Percentiles rank a stretch among this genome's conserved stretches.
These are phyloP conservation scores for Microstroma glucosiphilum DNA, from an alignment of 1,284 basidiomycete genomes.

Conservation along the genomic window DNA sequence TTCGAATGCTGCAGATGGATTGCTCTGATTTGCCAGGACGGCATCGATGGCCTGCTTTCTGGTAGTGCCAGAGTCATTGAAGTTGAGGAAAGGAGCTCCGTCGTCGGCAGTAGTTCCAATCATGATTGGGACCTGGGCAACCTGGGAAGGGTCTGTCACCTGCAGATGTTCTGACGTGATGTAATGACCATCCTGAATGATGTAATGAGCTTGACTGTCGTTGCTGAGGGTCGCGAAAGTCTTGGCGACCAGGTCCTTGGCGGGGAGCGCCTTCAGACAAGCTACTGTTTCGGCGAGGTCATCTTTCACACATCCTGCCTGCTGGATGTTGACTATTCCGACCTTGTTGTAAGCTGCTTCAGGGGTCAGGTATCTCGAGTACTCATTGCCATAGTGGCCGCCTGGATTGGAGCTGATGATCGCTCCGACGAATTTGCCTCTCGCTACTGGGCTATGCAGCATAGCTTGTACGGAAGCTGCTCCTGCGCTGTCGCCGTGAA, in stretches of 20 bases:
- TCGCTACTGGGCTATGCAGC: not conserved
- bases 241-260: not conserved
- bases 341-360: not conserved
- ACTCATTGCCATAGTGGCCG: constrained; percentile 6
- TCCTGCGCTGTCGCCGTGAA: constrained; percentile 9
- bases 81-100: constrained; percentile 8
- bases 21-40: not conserved
- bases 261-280: constrained; percentile 6
- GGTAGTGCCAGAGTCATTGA: not conserved
- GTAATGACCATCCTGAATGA: constrained; percentile 8
- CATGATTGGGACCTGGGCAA: not conserved
- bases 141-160: not conserved
- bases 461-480: constrained; percentile 8
- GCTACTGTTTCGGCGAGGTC: not conserved
- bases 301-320: not conserved
- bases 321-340: not conserved
- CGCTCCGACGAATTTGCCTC: constrained; percentile 6
- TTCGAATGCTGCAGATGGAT: not conserved
- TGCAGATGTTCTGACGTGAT: not conserved
- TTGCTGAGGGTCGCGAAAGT: not conserved
- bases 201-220: not conserved
- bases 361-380: not conserved
- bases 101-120: constrained; percentile 5
- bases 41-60: constrained; percentile 6
- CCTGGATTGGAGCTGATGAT: constrained; percentile 8